Evolutionary conservation across 371 early-diverging fungal genomes (phyloP).

Genomic region (Mortierella sp.): DNA sequence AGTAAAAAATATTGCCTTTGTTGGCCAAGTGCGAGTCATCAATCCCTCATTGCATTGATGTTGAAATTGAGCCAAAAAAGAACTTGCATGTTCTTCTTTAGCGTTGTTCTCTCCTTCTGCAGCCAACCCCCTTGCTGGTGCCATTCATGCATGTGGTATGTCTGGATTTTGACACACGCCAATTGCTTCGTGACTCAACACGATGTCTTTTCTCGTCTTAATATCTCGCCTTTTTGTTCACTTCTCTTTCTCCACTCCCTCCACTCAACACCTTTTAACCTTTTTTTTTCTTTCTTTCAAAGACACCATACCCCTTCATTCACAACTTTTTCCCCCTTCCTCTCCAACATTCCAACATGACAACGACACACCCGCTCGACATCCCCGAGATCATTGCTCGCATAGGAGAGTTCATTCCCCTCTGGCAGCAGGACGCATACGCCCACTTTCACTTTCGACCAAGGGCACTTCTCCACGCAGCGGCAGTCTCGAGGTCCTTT

Average conservation of each 20-base stretch:
- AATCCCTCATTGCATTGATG: neutral
- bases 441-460: conserved; percentile 7
- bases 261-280: neutral
- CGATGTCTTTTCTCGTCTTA: neutral
- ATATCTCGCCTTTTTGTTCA: neutral
- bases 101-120: neutral
- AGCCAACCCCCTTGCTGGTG: neutral
- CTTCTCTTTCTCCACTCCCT: neutral
- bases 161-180: neutral
- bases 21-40: neutral
- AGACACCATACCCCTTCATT: neutral
- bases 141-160: neutral
- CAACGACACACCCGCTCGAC: conserved; percentile 11
- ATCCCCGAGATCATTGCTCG: conserved; percentile 24
- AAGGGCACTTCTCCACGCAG: conserved; percentile 1
- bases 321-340: neutral
- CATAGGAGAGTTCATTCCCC: conserved; percentile 12
- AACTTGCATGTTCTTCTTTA: neutral
- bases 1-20: neutral
- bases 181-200: neutral
- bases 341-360: neutral
- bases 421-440: conserved; percentile 8
- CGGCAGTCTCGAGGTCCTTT: conserved; percentile 16
- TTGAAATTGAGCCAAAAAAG: neutral
- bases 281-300: neutral